Percentiles rank a stretch among this genome's conserved stretches.
Evolutionary conservation across 2,329 filamentous ascomycete species (phyloP).

Genomic region (Akanthomyces lecanii): DNA sequence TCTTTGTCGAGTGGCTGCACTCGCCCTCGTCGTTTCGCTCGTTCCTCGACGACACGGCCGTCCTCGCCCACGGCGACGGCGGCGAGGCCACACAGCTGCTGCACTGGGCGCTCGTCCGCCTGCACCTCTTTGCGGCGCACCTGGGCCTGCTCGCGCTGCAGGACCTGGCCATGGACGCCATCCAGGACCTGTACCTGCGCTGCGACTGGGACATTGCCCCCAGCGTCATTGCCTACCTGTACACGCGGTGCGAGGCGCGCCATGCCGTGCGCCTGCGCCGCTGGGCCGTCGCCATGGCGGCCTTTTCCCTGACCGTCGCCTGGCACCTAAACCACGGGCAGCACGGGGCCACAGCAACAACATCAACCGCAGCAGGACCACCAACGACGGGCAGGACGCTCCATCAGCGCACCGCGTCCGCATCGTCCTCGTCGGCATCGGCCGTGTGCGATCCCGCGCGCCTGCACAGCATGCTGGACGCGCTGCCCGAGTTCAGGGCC

Average conservation of each 20-base stretch:
- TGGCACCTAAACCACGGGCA: constrained; percentile 24
- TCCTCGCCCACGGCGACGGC: constrained; percentile 24
- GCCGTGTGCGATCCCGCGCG: constrained; percentile 25
- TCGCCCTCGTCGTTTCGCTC: constrained; percentile 38
- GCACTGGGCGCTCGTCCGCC: constrained; percentile 53
- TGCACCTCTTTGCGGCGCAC: constrained; percentile 54
- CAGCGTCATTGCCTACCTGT: constrained; percentile 48
- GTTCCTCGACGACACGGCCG: constrained; percentile 40
- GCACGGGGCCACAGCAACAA: background rate
- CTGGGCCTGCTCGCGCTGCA: constrained; percentile 48
- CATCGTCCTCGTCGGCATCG: constrained; percentile 4
- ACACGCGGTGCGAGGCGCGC: constrained; percentile 47
- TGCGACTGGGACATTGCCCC: constrained; percentile 56
- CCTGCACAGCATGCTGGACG: constrained; percentile 41
- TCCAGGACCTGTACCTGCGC: constrained; percentile 56
- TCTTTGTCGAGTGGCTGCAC: constrained; percentile 52
- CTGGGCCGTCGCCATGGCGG: constrained; percentile 58
- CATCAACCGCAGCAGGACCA: constrained; percentile 21
- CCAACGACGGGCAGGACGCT: constrained; percentile 20
- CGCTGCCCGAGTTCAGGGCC: constrained; percentile 42
- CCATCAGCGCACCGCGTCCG: background rate
- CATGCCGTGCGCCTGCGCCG: constrained; percentile 50
- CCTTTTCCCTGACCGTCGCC: constrained; percentile 45
- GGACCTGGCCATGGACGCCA: constrained; percentile 53
- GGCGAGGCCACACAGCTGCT: constrained; percentile 35